Base-by-base conservation (phyloP, 176 grass and related monocot genomes). In the Bolboschoenus planiculmis region DNA sequence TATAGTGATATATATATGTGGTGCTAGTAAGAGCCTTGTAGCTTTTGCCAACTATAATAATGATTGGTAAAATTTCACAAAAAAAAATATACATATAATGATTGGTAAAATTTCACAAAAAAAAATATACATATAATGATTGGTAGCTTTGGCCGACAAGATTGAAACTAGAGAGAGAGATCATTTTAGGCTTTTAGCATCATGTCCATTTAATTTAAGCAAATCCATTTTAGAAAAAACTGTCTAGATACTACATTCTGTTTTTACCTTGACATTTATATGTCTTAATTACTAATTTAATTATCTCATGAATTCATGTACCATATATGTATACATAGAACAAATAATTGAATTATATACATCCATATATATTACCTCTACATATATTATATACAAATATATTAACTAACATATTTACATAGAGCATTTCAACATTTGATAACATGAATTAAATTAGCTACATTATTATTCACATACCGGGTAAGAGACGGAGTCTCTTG, bases 401-500 rank as follows among this genome's bases (percentile, higher is more conserved):
- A 57, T 2, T 26, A 24, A 58, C 7, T 27, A 21, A 59, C 21
- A 59, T 47, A 47, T 10, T 40, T 61, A 61, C 6, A 9, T 27
- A 39, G 7, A 35, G 63, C 33, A 20, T 39, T 3, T 37, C n/a
- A 13, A 67, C 56, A 55, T 34, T 24, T 78, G 31, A 3, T 7
- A 36, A 57, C 14, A 62, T 63, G 35, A 44, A 62, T 16, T n/a
- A n/a, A n/a, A n/a, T 40, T 33, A 23, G 13, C 26, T 65, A 30
- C 24, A 60, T 59, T 20, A 60, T 59, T 20, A 33, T 18, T 20
- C 35, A 56, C 66, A 54, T 81, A 88, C 87, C 39, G 81, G 78
- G 18, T 62, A 81, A 61, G 67, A 88, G 39, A 88, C 87, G 2
- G 87, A 68, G 54, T 88, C 87, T 47, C 87, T 60, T 10, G 87